Evolutionary conservation across 2,329 filamentous ascomycete species (phyloP), one percentile per base, ranked within the genome.

Genomic region (Xylaria sp.): DNA sequence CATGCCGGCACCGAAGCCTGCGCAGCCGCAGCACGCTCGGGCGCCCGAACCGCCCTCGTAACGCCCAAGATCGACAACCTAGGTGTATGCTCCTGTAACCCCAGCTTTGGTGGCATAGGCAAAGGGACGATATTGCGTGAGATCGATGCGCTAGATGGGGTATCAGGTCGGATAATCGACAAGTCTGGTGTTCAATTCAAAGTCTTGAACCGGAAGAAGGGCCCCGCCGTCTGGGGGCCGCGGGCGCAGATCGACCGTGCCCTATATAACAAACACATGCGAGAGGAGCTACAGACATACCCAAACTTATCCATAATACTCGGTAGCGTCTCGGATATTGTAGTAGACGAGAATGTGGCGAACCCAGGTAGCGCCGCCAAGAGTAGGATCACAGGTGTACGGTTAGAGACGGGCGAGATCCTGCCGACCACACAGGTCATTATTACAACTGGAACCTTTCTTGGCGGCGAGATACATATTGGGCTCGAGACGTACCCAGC

Each of bases 41-140:
- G 96, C 62, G 96, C 95, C 59, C 90, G 91, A 76, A 98, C 96
- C 51, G 95, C 92, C 1, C 88, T 99, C 73, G 86, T 99, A 58
- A 99, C 96, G 1, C 96, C 95, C 1, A 94, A 74, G 52, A 63
- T 75, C 60, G 70, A 73, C 41, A 76, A 73, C 41, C 65, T 74
- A 10, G 75, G 75, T 13, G 73, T 75, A 15, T 76, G 75, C 60
- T 75, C 75, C 15, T 76, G 74, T 52, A 74, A 75, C 3, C 72
- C 75, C 0, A 76, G 94, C 72, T 97, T 99, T 78, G 96, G 96
- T 48, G 96, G 96, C n/a, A 98, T 99, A 75, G 96, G 96, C 54
- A 99, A 99, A 80, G 96, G 96, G 18, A 98, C 93, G 10, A 98
- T 99, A 84, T 85, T 99, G 60, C 91, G 95, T 51, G 96, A 99